Base-by-base conservation (phyloP, 2,329 filamentous ascomycete species). In the Ophiocordyceps sinensis region DNA sequence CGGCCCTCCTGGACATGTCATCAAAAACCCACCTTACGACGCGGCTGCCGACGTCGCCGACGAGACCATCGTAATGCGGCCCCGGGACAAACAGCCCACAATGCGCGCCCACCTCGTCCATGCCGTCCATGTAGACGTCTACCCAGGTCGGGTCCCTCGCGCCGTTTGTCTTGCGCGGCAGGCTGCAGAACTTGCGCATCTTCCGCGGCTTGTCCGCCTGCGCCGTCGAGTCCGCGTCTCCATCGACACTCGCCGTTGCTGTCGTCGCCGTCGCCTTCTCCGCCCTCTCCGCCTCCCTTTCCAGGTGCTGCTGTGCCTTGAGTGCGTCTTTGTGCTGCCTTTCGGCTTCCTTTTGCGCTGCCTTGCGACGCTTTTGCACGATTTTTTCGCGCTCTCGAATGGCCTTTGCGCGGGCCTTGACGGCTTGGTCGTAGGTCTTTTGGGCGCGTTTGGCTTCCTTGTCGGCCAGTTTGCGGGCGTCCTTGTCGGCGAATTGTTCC, bases 91-190 rank as follows among this genome's bases (percentile, higher is more conserved):
- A 94, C 40, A 94, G 64, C 0, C 82, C 80, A 46, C 85, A 89
- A 56, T 94, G 87, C 10, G 87, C 88, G 7, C 76, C 79, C 1
- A 94, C 82, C 59, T 94, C 85, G 54, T 94, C 87, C 45, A 91
- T 77, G 40, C 77, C 79, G 43, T 81, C 73, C 83, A 95, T 91
- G 51, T 78, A 79, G 3, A 94, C 73, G 36, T 79, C 70, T 1
- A 87, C 65, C 87, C 88, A 94, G 14, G 79, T 75, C 5, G 72
- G 64, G 55, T 94, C 85, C 36, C 68, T 63, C 44, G 67, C 64
- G 7, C 76, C 77, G 40, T 67, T 56, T 11, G 58, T 62, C 43
- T 66, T 67, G 17, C 66, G 60, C 0, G 82, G 85, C 3, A 89
- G 61, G 50, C 79, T 77, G 61, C 86, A 91, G 58, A 95, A 94